Percentiles rank a stretch among this genome's conserved stretches.
phyloP scores from a whole-genome alignment of 2,329 filamentous ascomycete genomes.

The Trichoderma sp. region DNA sequence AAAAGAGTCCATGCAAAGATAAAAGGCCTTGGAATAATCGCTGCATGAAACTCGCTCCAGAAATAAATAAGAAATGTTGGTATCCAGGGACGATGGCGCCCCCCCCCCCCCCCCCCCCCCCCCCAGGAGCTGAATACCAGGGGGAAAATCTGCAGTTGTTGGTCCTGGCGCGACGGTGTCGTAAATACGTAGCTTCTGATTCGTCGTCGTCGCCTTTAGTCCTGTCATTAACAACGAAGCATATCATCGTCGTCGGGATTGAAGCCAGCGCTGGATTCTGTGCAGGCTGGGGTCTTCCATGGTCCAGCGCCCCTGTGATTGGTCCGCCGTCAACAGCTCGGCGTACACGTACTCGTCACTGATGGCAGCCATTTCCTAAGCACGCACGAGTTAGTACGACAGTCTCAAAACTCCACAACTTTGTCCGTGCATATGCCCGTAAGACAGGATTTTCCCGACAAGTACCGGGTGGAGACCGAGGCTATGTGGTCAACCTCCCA shows the following conservation, averaged over 20 bases:
- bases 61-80: neutral
- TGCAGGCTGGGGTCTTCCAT: conserved; percentile 62
- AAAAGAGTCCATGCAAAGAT: neutral
- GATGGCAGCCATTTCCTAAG: conserved; percentile 58
- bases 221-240: neutral
- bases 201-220: neutral
- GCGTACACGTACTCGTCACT: conserved; percentile 61
- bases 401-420: neutral
- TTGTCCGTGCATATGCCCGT: conserved; percentile 10
- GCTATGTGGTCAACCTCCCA: neutral
- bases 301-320: conserved; percentile 61
- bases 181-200: neutral
- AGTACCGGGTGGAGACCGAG: conserved; percentile 3
- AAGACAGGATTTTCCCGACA: conserved; percentile 8
- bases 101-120: too few species aligned
- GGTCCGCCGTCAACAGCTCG: conserved; percentile 56
- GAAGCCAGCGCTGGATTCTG: conserved; percentile 61
- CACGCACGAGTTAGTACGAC: neutral
- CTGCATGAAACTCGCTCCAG: conserved; percentile 9
- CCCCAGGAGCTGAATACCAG: neutral
- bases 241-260: conserved; percentile 36
- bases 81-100: neutral
- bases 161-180: neutral
- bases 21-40: neutral
- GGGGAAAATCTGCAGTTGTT: neutral